These are phyloP conservation scores for Ophiostoma ips DNA, from an alignment of 2,329 filamentous ascomycete species.

Conservation along the genomic window DNA sequence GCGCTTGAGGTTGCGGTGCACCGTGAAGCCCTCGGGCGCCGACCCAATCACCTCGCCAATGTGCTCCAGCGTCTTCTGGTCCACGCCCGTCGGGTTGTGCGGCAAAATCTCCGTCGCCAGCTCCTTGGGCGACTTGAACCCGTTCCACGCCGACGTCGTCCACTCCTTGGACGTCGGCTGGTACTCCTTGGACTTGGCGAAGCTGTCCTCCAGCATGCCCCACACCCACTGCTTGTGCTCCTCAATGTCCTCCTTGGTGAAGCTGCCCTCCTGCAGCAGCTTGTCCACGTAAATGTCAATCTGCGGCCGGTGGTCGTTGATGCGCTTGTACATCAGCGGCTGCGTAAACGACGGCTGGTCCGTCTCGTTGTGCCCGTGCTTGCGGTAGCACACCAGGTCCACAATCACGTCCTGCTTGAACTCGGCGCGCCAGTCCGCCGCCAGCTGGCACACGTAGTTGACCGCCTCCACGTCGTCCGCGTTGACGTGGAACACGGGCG, in stretches of 20 bases:
- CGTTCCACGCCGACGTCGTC: conserved; percentile 98
- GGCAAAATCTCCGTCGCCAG: conserved; percentile 86
- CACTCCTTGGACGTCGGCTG: conserved; percentile 93
- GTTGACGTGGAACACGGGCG: conserved; percentile 97
- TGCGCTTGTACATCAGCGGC: conserved; percentile 98
- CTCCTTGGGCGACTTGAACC: conserved; percentile 98
- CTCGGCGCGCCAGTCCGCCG: conserved; percentile 94
- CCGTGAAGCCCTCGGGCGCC: conserved; percentile 70
- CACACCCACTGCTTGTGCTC: conserved; percentile 99
- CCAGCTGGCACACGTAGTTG: conserved; percentile 95
- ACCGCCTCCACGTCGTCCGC: conserved; percentile 96
- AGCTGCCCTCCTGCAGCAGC: conserved; percentile 81
- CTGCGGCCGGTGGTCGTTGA: conserved; percentile 68
- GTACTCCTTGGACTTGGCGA: conserved; percentile 94
- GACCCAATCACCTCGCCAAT: conserved; percentile 70
- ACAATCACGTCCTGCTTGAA: conserved; percentile 98
- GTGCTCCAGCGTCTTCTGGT: conserved; percentile 57
- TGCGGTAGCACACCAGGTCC: conserved; percentile 97
- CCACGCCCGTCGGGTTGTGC: conserved; percentile 76
- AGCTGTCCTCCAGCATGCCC: conserved; percentile 97
- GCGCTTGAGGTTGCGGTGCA: conserved; percentile 94
- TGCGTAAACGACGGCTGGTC: conserved; percentile 99
- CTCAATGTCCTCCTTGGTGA: conserved; percentile 93
- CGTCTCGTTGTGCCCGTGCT: conserved; percentile 98
- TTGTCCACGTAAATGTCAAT: conserved; percentile 87